Base-by-base conservation (phyloP, 2,329 filamentous ascomycete species). In the Nemania sp. region DNA sequence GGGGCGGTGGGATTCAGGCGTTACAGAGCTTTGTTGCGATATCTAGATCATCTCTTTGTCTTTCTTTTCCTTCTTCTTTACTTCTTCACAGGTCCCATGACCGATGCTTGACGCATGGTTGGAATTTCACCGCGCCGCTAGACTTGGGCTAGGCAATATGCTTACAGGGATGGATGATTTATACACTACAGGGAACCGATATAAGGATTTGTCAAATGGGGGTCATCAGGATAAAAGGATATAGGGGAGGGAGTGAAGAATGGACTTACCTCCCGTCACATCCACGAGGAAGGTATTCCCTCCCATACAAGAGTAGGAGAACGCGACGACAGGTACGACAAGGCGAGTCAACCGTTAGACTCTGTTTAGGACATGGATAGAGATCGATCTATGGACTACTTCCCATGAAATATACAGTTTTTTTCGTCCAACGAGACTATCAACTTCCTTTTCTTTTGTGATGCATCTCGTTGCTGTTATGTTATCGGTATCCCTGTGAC, bases 21-120 rank as follows among this genome's bases (percentile, higher is more conserved):
- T 61, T 61, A 43, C 15, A 58, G 17, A 40, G 58, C 51, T 12
- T 39, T 39, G 54, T 54, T 54, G 53, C 21, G 51, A 32, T 47
- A 17, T 48, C 25, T 29, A 29, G 25, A 29, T 29, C 7, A 29
- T 29, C 7, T 29, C 25, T 29, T 29, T 3, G 3, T 29, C 25
- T 7, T 29, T 29, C 7, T 29, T 29, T 7, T 7, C 7, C 7
- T 29, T 7, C 25, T 29, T 34, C 18, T 25, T 43, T 50, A 50
- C 51, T 25, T 48, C 37, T 54, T 56, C 29, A 55, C 52, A 60
- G 52, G 56, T 62, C 60, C 57, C 56, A 57, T 49, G 21, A 60
- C 57, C 37, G 50, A 50, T 40, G 59, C 59, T 62, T 54, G 59
- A 62, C 46, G 50, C 55, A 54, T 46, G 45, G 25, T 49, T 54